Base-by-base conservation (phyloP, 2,329 filamentous ascomycete species). In the Hypomyces perniciosus region DNA sequence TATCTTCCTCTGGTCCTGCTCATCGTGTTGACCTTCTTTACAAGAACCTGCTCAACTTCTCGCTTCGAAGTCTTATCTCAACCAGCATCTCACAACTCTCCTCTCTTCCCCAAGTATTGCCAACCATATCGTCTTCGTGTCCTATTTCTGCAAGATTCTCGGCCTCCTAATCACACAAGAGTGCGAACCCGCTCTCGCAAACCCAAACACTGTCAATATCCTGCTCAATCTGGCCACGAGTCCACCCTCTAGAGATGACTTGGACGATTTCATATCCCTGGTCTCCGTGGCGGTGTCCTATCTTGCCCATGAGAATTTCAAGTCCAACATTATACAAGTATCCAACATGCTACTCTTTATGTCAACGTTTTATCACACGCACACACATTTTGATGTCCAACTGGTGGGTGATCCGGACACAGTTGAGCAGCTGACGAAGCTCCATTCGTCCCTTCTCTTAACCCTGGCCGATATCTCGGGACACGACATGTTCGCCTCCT, bases 41-140 rank as follows among this genome's bases (percentile, higher is more conserved):
- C 6, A 2, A 84, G 81, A 79, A 56, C 76, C 78, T 4, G 79
- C 80, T 12, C 81, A 85, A 57, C 63, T 68, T 10, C 72, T 79
- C 7, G 79, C 79, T 9, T 81, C 75, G 8, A 66, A 79, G 53
- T 74, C 74, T 4, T 66, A 68, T 4, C 66, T 85, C 26, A 81
- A 73, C 55, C 66, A 63, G 12, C 67, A 70, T 5, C 70, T 85
- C 34, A 65, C 81, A 35, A 61, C 68, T 8, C 68, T 83, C 12
- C 65, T 84, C 12, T 69, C 71, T 0, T 70, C 74, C 2, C 71
- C 75, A 0, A 68, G 68, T 5, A 62, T 78, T 20, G 61, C 65
- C 13, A 60, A 72, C 28, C 72, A 67, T 45, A 65, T 67, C 40
- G 63, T 70, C 3, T 71, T 77, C 30, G 63, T 83, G 31, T 69